Evolutionary conservation across 177 flowering plant species (phyloP).

Genomic region (Vitis hybrid): DNA sequence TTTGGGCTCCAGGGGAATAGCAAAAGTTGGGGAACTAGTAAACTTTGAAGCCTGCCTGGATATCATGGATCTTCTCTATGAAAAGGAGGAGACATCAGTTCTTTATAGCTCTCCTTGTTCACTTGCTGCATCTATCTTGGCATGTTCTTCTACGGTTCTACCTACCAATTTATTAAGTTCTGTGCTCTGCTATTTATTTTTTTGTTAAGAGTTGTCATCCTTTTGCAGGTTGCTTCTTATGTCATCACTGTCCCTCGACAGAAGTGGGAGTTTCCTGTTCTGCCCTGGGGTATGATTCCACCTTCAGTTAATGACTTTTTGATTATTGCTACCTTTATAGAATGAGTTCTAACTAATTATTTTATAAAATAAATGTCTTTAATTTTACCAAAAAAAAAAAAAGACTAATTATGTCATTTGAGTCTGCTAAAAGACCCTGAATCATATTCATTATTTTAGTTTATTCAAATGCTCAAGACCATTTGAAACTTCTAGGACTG

Average conservation of each 20-base stretch:
- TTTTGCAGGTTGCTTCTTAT: conserved; percentile 62
- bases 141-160: conserved; percentile 13
- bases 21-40: conserved; percentile 60
- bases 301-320: neutral
- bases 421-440: no score
- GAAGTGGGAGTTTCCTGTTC: conserved; percentile 69
- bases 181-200: neutral
- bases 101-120: conserved; percentile 45
- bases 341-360: no score
- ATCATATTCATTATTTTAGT: no score
- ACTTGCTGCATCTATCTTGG: conserved; percentile 77
- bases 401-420: no score
- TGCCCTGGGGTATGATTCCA: conserved; percentile 65
- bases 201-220: neutral
- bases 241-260: conserved; percentile 66
- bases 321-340: no score
- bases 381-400: no score
- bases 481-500: no score
- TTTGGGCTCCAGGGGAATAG: conserved; percentile 39
- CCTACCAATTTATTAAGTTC: neutral
- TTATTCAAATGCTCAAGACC: no score
- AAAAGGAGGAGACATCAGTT: conserved; percentile 47
- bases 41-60: conserved; percentile 69
- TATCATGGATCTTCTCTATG: conserved; percentile 83
- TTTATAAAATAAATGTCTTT: no score